phyloP scores from a whole-genome alignment of 2,329 filamentous ascomycete genomes.

The Colletotrichum destructivum region DNA sequence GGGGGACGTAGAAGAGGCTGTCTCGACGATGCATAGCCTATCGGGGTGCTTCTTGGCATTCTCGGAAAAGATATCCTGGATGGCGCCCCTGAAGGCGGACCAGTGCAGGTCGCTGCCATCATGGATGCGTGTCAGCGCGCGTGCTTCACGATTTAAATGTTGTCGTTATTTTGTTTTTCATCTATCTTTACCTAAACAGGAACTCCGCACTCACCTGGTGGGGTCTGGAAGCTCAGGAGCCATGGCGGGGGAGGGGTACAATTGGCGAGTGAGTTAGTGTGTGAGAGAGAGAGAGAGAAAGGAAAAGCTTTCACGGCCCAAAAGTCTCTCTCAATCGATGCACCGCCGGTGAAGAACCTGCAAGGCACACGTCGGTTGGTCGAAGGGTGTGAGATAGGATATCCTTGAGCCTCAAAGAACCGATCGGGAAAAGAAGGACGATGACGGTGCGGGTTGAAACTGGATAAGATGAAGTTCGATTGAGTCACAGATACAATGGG shows the following conservation, averaged over 20 bases:
- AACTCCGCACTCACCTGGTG: slow-evolving; percentile 23
- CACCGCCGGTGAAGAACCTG: not conserved
- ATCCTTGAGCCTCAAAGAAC: not conserved
- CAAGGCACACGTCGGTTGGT: not conserved
- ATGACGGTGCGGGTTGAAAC: slow-evolving; percentile 1
- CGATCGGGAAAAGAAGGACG: slow-evolving; percentile 1
- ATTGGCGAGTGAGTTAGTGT: not conserved
- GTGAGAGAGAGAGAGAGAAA: not conserved
- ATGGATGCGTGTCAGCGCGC: slow-evolving; percentile 53
- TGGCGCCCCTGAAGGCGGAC: slow-evolving; percentile 75
- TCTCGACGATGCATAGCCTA: slow-evolving; percentile 65
- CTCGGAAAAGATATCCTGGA: slow-evolving; percentile 78
- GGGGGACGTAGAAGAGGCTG: slow-evolving; percentile 52
- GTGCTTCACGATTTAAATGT: not conserved
- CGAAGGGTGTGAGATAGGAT: not conserved
- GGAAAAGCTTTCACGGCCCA: not conserved
- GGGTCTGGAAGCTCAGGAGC: slow-evolving; percentile 31
- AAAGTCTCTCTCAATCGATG: not conserved
- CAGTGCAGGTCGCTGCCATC: slow-evolving; percentile 73
- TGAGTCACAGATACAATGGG: slow-evolving; percentile 10
- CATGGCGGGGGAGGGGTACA: slow-evolving; percentile 31
- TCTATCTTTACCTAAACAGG: not conserved
- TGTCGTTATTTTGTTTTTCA: not conserved
- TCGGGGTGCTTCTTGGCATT: slow-evolving; percentile 81
- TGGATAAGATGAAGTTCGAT: slow-evolving; percentile 4